These are phyloP conservation scores for Avena eriantha DNA, from an alignment of 176 grass and related monocot genomes.

Conservation along the genomic window DNA sequence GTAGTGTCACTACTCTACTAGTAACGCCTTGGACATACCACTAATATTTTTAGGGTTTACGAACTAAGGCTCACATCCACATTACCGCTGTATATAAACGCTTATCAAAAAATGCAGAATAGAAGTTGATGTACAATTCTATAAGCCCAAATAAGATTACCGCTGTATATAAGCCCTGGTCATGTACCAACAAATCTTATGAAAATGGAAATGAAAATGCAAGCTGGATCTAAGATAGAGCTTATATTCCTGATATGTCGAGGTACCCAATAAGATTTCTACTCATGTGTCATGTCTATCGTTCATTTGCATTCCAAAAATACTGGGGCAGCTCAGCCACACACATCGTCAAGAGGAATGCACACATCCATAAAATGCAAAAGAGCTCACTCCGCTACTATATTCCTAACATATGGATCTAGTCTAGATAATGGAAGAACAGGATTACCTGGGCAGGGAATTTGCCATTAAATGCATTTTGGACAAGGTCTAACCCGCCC, in stretches of 20 bases:
- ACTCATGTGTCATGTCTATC: neutral
- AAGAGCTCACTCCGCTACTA: conserved; percentile 1
- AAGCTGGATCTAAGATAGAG: conserved; percentile 5
- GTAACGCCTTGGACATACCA: conserved; percentile 4
- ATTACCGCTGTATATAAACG: conserved; percentile 13
- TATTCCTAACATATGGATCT: conserved; percentile 8
- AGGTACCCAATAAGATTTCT: neutral
- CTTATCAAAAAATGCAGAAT: conserved; percentile 15
- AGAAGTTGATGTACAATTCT: conserved; percentile 18
- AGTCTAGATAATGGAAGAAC: conserved; percentile 38
- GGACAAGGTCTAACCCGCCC: conserved; percentile 61
- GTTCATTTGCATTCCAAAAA: conserved; percentile 3
- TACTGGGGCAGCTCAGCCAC: neutral
- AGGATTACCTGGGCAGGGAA: conserved; percentile 75
- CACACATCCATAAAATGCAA: neutral
- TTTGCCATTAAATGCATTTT: conserved; percentile 53
- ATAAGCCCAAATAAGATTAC: too few species aligned
- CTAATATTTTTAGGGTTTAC: neutral
- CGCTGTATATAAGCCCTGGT: conserved; percentile 6
- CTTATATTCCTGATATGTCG: neutral
- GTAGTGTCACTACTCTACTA: neutral
- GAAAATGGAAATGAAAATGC: conserved; percentile 2
- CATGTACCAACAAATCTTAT: neutral
- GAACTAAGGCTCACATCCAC: neutral
- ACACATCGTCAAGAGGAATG: neutral